Base-by-base conservation (phyloP, 2,329 filamentous ascomycete species). In the Curvularia sp. region DNA sequence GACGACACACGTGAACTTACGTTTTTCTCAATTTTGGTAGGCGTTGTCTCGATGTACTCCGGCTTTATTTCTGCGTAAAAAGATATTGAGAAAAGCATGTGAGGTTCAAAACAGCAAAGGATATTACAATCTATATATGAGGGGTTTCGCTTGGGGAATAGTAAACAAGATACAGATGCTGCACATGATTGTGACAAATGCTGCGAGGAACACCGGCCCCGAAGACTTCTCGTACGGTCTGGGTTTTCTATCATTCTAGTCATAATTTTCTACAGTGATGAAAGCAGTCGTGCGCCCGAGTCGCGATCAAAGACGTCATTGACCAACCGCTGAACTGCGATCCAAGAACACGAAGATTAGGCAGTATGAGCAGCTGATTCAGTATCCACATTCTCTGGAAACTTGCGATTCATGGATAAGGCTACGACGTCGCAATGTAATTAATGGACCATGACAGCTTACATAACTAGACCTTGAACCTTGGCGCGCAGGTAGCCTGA, bases 401-500 rank as follows among this genome's bases (percentile, higher is more conserved):
- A 25, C 5, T 15, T 42, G 6, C 23, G 19, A 7, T 42, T 15
- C 12, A 25, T 42, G n/a, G 5, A 23, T 12, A 15, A 42, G 5
- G 12, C 12, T 15, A 8, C 13, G 39, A 42, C 19, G 13, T 23
- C 13, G 23, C 13, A 13, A 8, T 25, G 39, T 42, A 25, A 25
- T 15, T 42, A 25, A 25, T 15, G 13, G 18, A 19, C 23, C 3
- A 43, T 43, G 23, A 7, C 9, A 18, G 49, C 50, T 57, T 57
- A 57, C 34, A 36, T 57, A 57, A 57, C 23, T 23, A 41, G 19
- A 32, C 21, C 32, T 18, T 53, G 42, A 19, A 43, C 15, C 50
- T 51, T 53, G 50, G 49, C 49, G 54, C 49, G 27, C 47, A 39
- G 43, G 27, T 47, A 46, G 43, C 41, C 42, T 56, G 41, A 15